Base-by-base conservation (phyloP, 1,284 basidiomycete genomes). In the Apiotrichum gamsii region DNA sequence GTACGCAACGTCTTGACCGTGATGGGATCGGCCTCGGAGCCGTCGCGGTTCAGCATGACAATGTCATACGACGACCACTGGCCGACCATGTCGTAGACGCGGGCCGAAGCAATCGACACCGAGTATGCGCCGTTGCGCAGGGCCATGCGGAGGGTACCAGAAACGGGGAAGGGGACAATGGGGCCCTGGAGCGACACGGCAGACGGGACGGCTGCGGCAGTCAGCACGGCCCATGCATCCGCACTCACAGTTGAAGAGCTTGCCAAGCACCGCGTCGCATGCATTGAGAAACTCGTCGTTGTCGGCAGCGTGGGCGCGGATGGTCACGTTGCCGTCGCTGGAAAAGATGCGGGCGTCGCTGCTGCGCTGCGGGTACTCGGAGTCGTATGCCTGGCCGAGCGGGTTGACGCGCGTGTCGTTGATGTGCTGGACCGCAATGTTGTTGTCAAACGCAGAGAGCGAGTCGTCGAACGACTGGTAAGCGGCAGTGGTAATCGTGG, bases 261-360 rank as follows among this genome's bases (percentile, higher is more conserved):
- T 43, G 15, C 30, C 18, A 11, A 56, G 39, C 2, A 47, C 39
- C 13, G 28, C 9, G 35, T 31, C 34, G 42, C 56, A 58, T 11
- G 39, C 46, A 25, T 40, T 24, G 16, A 42, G 29, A n/a, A 54
- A 49, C n/a, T 23, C 24, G 21, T 25, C 30, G 19, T 48, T 35
- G 1, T 44, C 47, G 16, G 34, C 47, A 20, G 56, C 49, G 9
- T 45, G 40, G 16, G 32, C 13, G 9, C 19, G 25, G 29, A 56
- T 44, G 10, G 56, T 58, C 8, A 37, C 46, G 34, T 58, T 58
- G 30, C 42, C 40, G 34, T 56, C 53, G 35, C 15, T 33, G 11
- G 40, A 30, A 24, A 53, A 56, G 21, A 49, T 31, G 10, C 53
- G 45, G 1, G 53, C 18, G 28, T 58, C 56, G 0, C 32, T 39